A percentile compares a stretch with the other conserved stretches of the same genome.
Conservation (phyloP, 73 alveolate species). For the Paraurostyla sp. region DNA sequence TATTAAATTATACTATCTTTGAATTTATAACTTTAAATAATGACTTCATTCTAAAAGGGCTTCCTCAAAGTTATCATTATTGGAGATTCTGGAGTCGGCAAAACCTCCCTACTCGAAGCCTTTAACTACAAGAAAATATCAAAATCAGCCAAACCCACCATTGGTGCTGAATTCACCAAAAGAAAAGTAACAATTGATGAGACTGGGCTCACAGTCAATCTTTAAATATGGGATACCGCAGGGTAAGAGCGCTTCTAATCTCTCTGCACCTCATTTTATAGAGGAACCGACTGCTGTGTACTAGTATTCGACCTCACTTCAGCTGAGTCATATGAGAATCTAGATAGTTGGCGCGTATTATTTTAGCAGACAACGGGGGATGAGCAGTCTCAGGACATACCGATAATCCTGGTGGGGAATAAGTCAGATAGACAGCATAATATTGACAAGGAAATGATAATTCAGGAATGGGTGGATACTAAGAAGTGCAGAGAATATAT, state of each 20-base stretch:
- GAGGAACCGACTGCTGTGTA: constrained; percentile 79
- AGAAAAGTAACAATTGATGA: constrained; percentile 7
- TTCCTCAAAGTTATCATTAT: constrained; percentile 62
- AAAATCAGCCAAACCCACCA: constrained; percentile 62
- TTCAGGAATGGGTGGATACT: neutral
- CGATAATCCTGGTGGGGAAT: constrained; percentile 76
- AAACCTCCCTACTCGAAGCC: constrained; percentile 49
- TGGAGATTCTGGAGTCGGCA: constrained; percentile 73
- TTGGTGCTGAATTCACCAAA: constrained; percentile 67
- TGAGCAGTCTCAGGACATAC: constrained; percentile 38
- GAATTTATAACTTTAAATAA: neutral
- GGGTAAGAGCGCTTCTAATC: constrained; percentile 76
- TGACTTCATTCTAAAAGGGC: constrained; percentile 23
- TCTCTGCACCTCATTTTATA: constrained; percentile 70
- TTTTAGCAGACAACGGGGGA: constrained; percentile 56
- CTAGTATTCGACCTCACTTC: constrained; percentile 68
- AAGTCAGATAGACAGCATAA: constrained; percentile 55
- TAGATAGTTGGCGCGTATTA: constrained; percentile 59
- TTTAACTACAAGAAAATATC: constrained; percentile 49
- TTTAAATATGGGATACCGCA: constrained; percentile 81
- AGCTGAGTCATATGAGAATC: constrained; percentile 68
- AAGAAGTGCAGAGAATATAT: constrained; percentile 19
- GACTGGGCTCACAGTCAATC: constrained; percentile 42
- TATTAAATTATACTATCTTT: neutral
- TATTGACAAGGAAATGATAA: neutral